Evolutionary conservation across 306 rosid genomes (phyloP), one percentile per base, ranked within the genome.

Genomic region (Macrotyloma uniflorum): DNA sequence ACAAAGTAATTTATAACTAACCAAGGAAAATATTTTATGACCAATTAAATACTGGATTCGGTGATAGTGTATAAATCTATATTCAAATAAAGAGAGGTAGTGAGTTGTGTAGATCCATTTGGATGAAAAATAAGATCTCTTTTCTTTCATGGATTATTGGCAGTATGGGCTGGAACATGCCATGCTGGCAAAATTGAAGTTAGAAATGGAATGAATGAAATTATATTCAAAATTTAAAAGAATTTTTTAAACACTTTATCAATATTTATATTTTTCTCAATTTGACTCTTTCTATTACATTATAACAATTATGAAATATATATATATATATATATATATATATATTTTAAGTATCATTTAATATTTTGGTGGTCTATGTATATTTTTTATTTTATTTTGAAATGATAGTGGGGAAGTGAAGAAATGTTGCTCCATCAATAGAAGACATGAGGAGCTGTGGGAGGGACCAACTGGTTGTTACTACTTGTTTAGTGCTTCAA

Each of bases 121-220:
- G 45, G 40, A 36, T 40, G 67, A 45, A 80, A 76, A 42, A 66
- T 18, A 42, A 42, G 30, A 75, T 63, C n/a, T 4, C 3, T 38
- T 76, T 61, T 62, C 72, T 45, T 80, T 4, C 47, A 64, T 77
- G 79, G 77, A 78, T 78, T 58, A 54, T 63, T 83, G 68, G 53
- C 15, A 43, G 89, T 67, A 85, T 88, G 97, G 93, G 93, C 85
- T 67, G 68, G 78, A 91, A 88, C 94, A 87, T 91, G 97, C 49
- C 47, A 24, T 83, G 87, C 82, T 83, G 85, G 82, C 70, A 71
- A 77, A 67, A 64, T 51, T 24, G 19, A 54, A 77, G 55, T 9
- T 45, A 49, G n/a, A 2, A 26, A 26, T 26, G 28, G 2, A 26
- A 26, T 26, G 74, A 77, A 38, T 80, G 49, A 77, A 72, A 65